phyloP scores from a whole-genome alignment of 352 stramenopile genomes.

The Globisporangium polare region DNA sequence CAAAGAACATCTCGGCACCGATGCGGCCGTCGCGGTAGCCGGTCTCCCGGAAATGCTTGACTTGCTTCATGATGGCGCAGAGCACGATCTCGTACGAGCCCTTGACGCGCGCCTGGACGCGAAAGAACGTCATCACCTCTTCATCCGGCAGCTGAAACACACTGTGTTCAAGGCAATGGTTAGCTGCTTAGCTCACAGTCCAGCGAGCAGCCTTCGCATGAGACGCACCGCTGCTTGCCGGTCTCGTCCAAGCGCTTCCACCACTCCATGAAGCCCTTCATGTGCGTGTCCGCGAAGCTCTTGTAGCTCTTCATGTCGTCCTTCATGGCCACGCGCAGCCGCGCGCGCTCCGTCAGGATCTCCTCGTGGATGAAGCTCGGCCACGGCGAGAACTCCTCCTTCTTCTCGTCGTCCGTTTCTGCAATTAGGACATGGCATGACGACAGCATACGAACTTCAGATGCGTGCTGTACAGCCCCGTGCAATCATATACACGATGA shows the following conservation, averaged over 20 bases:
- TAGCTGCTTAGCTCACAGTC: not conserved
- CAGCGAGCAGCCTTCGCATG: not conserved
- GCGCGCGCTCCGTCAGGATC: constrained; percentile 89
- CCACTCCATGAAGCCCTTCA: constrained; percentile 59
- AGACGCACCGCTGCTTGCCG: constrained; percentile 35
- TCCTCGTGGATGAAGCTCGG: constrained; percentile 89
- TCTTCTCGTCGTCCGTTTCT: constrained; percentile 91
- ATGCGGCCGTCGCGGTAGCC: constrained; percentile 87
- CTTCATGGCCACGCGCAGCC: constrained; percentile 84
- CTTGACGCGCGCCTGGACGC: constrained; percentile 84
- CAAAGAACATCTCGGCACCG: constrained; percentile 63
- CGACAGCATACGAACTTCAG: too few relatives aligned
- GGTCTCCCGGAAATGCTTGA: constrained; percentile 91
- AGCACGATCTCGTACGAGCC: constrained; percentile 90
- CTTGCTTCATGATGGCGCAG: constrained; percentile 88
- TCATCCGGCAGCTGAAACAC: constrained; percentile 85
- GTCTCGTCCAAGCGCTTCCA: constrained; percentile 47
- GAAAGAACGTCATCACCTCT: constrained; percentile 83
- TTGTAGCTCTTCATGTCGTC: constrained; percentile 67
- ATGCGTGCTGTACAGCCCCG: too few relatives aligned
- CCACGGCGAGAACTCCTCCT: constrained; percentile 86
- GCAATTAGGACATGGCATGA: constrained; percentile 8
- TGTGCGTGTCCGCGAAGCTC: constrained; percentile 55
- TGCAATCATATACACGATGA: too few relatives aligned
- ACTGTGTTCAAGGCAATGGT: constrained; percentile 16